phyloP scores from a whole-genome alignment of 306 rosid genomes.

The Quercus ilex region DNA sequence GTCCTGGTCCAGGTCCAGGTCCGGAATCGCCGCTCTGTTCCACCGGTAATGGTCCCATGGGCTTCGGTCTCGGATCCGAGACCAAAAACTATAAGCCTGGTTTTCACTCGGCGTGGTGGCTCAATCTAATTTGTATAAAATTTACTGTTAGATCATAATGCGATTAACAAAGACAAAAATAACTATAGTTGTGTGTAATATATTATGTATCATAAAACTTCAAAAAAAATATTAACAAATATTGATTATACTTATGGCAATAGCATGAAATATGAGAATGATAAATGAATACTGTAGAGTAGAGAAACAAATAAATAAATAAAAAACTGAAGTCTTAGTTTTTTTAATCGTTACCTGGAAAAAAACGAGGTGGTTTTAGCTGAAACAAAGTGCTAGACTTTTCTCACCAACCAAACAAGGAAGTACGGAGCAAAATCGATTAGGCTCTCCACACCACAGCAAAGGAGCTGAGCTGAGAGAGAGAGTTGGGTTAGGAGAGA shows the following conservation, averaged over 20 bases:
- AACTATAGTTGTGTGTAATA: neutral
- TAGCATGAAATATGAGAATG: too few relatives aligned
- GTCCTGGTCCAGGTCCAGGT: neutral
- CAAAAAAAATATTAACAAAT: neutral
- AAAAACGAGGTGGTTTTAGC: neutral
- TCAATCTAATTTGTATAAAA: neutral
- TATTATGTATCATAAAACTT: neutral
- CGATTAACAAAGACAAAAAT: neutral
- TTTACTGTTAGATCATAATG: neutral
- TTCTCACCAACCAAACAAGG: slow-evolving; percentile 5
- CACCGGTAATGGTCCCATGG: slow-evolving; percentile 63
- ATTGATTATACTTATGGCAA: neutral
- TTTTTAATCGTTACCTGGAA: slow-evolving; percentile 16
- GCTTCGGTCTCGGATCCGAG: slow-evolving; percentile 47
- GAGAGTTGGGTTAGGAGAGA: neutral
- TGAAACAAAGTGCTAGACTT: neutral
- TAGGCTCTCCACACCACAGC: neutral
- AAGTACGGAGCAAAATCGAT: neutral
- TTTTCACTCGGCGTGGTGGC: neutral
- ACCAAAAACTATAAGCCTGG: neutral
- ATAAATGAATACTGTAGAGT: neutral
- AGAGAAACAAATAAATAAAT: neutral
- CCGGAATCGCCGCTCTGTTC: slow-evolving; percentile 74
- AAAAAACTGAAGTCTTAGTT: neutral
- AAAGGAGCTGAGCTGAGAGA: neutral